Conservation (phyloP, 345 rosid genomes). For the thale cress (Arabidopsis thaliana) region TAIR10.1 NC_003075.7:14121501-14122000, state of each 20-base stretch:
- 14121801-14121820: conserved; percentile 71
- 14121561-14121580: conserved; percentile 73
- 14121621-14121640: conserved; percentile 55
- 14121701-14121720: conserved; percentile 73
- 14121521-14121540: conserved; percentile 57
- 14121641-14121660: conserved; percentile 48
- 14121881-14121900: conserved; percentile 36
- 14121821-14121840: conserved; percentile 69
- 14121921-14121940: background rate
- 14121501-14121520: conserved; percentile 55
- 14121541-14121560: conserved; percentile 71
- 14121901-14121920: conserved; percentile 7
- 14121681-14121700: conserved; percentile 51
- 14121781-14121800: conserved; percentile 70
- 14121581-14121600: conserved; percentile 65
- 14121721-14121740: conserved; percentile 71
- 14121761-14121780: conserved; percentile 65
- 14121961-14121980: background rate
- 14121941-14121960: background rate
- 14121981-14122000: background rate
- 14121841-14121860: conserved; percentile 75
- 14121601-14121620: conserved; percentile 52
- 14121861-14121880: conserved; percentile 60
- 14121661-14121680: conserved; percentile 47
- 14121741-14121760: conserved; percentile 60